phyloP scores from a whole-genome alignment of 257 asterid genomes.

The Solanum dulcamara region DNA sequence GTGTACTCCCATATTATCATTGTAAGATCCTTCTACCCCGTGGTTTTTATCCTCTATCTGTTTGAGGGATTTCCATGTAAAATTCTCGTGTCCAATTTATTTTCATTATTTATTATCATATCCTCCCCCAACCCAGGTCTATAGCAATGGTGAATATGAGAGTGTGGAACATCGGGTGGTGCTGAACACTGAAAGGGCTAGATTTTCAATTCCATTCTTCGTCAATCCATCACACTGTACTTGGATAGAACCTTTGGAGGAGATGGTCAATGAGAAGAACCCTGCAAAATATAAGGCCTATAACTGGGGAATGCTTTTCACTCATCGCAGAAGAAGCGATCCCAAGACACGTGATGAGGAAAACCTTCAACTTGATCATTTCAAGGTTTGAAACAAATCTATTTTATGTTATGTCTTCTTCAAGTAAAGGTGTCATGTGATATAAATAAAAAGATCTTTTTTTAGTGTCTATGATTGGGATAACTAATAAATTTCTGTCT shows the following conservation, averaged over 20 bases:
- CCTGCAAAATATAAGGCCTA: constrained; percentile 43
- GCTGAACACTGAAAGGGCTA: constrained; percentile 42
- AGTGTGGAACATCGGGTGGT: constrained; percentile 75
- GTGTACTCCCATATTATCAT: too few species aligned
- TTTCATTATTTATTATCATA: too few species aligned
- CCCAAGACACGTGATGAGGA: constrained; percentile 46
- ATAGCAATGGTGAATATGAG: constrained; percentile 67
- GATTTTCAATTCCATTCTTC: constrained; percentile 60
- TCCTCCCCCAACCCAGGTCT: constrained; percentile 39
- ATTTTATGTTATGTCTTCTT: not conserved
- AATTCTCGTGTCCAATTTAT: too few species aligned
- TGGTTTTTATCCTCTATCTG: too few species aligned
- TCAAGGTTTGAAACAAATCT: constrained; percentile 16
- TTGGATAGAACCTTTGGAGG: constrained; percentile 50
- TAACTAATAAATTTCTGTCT: not conserved
- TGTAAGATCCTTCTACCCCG: too few species aligned
- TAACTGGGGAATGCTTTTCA: constrained; percentile 56
- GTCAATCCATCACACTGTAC: constrained; percentile 45
- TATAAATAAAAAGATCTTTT: not conserved
- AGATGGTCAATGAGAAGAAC: constrained; percentile 23
- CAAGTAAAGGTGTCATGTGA: not conserved
- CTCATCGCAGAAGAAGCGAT: constrained; percentile 36
- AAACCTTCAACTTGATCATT: constrained; percentile 53
- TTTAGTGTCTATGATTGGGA: not conserved
- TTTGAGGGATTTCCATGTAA: too few species aligned